These are phyloP conservation scores for Spongospora subterranea DNA, from an alignment of 208 protist genomes.

Conservation along the genomic window DNA sequence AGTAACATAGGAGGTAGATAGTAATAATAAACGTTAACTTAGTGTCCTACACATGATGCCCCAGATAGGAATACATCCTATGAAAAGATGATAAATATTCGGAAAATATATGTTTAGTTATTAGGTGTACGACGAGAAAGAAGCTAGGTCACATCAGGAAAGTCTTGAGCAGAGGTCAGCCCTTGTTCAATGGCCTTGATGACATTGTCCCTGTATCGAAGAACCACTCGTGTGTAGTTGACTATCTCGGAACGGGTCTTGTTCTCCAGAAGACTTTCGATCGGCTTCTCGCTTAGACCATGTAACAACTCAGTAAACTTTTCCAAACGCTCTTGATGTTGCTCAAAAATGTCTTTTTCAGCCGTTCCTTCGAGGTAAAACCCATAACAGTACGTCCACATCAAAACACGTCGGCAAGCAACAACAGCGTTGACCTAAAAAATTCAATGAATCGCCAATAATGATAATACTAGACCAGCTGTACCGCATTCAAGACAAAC, in stretches of 20 bases:
- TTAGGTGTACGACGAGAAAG: no score
- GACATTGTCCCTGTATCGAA: constrained; percentile 34
- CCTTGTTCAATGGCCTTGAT: constrained; percentile 41
- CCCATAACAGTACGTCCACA: constrained; percentile 42
- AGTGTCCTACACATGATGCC: no score
- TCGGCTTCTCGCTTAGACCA: constrained; percentile 45
- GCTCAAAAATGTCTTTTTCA: constrained; percentile 54
- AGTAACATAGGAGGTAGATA: no score
- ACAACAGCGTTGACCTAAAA: constrained; percentile 24
- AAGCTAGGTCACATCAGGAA: neutral
- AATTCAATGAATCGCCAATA: neutral
- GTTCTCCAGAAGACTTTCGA: constrained; percentile 21
- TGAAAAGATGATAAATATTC: no score
- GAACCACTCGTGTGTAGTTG: constrained; percentile 32
- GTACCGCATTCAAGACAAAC: constrained; percentile 48
- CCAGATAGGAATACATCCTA: no score
- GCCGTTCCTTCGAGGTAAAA: constrained; percentile 18
- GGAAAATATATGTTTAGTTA: no score
- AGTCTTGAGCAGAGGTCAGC: constrained; percentile 24
- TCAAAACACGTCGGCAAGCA: constrained; percentile 51
- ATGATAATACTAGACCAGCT: neutral
- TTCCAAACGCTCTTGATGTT: constrained; percentile 47
- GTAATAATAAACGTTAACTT: no score
- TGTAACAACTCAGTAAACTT: constrained; percentile 56
- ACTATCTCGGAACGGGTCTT: constrained; percentile 40